These are phyloP conservation scores for Scleroderma citrinum DNA, from an alignment of 768 basidiomycete species.

Conservation along the genomic window DNA sequence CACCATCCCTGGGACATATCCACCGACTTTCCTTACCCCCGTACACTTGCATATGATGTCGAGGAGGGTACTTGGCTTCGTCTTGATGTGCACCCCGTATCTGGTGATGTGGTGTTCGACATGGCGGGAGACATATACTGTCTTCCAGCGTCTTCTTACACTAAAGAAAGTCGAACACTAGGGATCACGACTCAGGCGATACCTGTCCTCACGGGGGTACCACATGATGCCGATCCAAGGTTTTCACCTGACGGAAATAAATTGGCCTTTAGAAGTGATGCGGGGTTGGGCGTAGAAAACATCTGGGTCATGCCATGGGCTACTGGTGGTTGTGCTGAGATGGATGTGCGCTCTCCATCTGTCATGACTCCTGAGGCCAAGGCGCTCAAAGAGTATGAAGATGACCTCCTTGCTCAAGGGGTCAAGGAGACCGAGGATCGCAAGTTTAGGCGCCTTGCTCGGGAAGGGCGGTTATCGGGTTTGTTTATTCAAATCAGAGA, in stretches of 20 bases:
- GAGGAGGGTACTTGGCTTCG: constrained; percentile 72
- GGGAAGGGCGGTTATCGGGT: constrained; percentile 53
- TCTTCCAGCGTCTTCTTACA: constrained; percentile 42
- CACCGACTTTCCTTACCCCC: constrained; percentile 65
- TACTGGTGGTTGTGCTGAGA: constrained; percentile 47
- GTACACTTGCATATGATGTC: constrained; percentile 62
- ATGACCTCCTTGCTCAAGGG: constrained; percentile 42
- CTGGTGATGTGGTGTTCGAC: constrained; percentile 69
- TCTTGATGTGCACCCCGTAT: constrained; percentile 63
- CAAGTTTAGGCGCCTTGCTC: constrained; percentile 41
- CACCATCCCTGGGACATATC: constrained; percentile 64
- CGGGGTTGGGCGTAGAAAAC: constrained; percentile 66
- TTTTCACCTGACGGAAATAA: constrained; percentile 64
- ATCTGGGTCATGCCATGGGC: constrained; percentile 67
- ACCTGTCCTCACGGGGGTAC: constrained; percentile 58
- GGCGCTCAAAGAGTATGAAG: constrained; percentile 35
- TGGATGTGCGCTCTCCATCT: constrained; percentile 42
- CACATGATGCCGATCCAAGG: constrained; percentile 66
- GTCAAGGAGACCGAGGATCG: constrained; percentile 45
- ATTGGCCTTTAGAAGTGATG: constrained; percentile 68
- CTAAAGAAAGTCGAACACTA: constrained; percentile 19
- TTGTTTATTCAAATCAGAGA: constrained; percentile 14
- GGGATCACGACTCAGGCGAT: constrained; percentile 38
- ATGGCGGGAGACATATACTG: constrained; percentile 75
- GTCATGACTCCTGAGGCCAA: constrained; percentile 33